These are phyloP conservation scores for Cerrena zonata DNA, from an alignment of 1,284 basidiomycete species.

Conservation along the genomic window DNA sequence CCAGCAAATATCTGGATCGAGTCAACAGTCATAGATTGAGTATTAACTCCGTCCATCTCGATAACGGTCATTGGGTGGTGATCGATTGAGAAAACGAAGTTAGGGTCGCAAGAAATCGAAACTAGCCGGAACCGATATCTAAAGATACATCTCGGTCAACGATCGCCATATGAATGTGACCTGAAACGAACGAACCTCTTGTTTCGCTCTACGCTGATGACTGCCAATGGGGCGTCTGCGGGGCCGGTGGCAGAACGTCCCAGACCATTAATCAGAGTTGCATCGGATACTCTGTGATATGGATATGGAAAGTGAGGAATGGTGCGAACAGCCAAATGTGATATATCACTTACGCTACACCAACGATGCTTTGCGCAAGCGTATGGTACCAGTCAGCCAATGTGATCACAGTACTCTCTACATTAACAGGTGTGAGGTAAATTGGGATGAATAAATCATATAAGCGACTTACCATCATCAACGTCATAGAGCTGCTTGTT, in stretches of 20 bases:
- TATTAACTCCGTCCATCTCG: slow-evolving; percentile 45
- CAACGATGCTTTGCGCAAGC: slow-evolving; percentile 6
- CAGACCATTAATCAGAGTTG: slow-evolving; percentile 48
- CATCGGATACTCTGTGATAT: slow-evolving; percentile 10
- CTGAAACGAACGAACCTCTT: slow-evolving; percentile 26
- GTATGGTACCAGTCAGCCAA: slow-evolving; percentile 24
- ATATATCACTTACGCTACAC: slow-evolving; percentile 10
- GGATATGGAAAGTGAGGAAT: background rate
- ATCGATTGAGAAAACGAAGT: slow-evolving; percentile 36
- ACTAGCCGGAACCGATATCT: slow-evolving; percentile 40
- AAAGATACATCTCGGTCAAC: slow-evolving; percentile 3
- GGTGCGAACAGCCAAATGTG: background rate
- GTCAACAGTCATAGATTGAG: slow-evolving; percentile 35
- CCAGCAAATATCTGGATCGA: slow-evolving; percentile 34
- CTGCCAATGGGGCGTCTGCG: slow-evolving; percentile 21
- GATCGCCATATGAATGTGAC: background rate
- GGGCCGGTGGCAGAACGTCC: slow-evolving; percentile 27
- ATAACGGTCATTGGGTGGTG: slow-evolving; percentile 45
- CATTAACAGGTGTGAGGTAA: background rate
- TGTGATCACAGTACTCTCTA: slow-evolving; percentile 24
- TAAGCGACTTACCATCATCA: slow-evolving; percentile 31
- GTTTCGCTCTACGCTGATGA: slow-evolving; percentile 26
- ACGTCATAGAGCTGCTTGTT: slow-evolving; percentile 34
- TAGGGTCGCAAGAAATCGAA: slow-evolving; percentile 37
- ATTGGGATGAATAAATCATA: background rate